Evolutionary conservation across 2,329 filamentous ascomycete genomes (phyloP).

Genomic region (Penicillium sp.): DNA sequence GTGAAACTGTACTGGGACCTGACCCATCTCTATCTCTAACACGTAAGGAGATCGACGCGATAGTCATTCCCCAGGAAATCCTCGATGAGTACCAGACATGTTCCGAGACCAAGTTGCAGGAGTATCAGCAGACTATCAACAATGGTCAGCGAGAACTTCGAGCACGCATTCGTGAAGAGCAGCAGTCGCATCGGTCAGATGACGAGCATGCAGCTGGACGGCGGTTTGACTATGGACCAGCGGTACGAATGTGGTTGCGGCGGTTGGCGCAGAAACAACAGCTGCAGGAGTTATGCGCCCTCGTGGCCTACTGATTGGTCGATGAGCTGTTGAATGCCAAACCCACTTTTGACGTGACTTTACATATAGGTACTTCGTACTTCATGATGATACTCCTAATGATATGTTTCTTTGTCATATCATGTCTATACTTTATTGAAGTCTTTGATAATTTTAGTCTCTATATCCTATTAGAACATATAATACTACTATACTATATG

Average conservation of each 20-base stretch:
- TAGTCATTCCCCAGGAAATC: slow-evolving; percentile 26
- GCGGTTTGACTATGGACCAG: slow-evolving; percentile 65
- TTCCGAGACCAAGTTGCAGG: slow-evolving; percentile 33
- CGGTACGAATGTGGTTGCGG: slow-evolving; percentile 67
- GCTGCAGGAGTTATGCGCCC: slow-evolving; percentile 42
- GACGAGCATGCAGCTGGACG: slow-evolving; percentile 43
- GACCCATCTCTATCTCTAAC: slow-evolving; percentile 41
- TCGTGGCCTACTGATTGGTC: slow-evolving; percentile 24
- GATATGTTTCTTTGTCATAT: too few species aligned
- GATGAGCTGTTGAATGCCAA: too few species aligned
- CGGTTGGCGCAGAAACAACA: slow-evolving; percentile 66
- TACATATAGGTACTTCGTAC: background rate
- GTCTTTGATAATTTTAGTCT: too few species aligned
- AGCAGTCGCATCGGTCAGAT: slow-evolving; percentile 39
- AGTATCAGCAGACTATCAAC: slow-evolving; percentile 29
- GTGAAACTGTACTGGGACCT: slow-evolving; percentile 31
- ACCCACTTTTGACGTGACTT: too few species aligned
- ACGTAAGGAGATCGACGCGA: slow-evolving; percentile 34
- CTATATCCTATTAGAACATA: too few species aligned
- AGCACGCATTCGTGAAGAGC: slow-evolving; percentile 41
- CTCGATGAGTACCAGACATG: slow-evolving; percentile 25
- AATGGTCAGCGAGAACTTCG: slow-evolving; percentile 35
- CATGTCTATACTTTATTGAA: too few species aligned
- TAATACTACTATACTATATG: too few species aligned
- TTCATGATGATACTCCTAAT: background rate